Evolutionary conservation across 2,329 filamentous ascomycete species (phyloP).

Genomic region (Cucurbitaria berberidis): DNA sequence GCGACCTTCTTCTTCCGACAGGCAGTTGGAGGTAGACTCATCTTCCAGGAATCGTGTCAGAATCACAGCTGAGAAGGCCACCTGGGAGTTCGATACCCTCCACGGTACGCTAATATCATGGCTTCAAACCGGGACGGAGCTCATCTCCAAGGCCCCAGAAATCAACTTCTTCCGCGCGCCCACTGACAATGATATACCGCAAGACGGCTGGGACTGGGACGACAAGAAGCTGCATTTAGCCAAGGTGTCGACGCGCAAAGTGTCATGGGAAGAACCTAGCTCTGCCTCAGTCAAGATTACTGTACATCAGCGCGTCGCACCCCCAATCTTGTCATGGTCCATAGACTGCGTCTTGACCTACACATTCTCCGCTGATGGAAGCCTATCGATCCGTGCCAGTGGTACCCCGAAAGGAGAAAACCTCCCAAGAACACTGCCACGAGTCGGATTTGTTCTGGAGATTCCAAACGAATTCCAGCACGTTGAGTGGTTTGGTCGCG

Average conservation of each 20-base stretch:
- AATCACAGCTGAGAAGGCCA: conserved; percentile 30
- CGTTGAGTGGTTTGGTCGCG: conserved; percentile 67
- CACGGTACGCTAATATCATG: conserved; percentile 58
- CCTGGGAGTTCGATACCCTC: conserved; percentile 59
- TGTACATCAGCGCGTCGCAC: conserved; percentile 60
- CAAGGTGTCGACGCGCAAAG: conserved; percentile 33
- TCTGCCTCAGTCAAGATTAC: conserved; percentile 43
- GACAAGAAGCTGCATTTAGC: conserved; percentile 39
- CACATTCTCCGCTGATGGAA: conserved; percentile 56
- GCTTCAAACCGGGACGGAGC: conserved; percentile 36
- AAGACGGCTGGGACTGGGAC: conserved; percentile 64
- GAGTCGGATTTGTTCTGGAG: conserved; percentile 66
- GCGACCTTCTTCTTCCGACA: conserved; percentile 49
- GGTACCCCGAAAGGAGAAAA: conserved; percentile 57
- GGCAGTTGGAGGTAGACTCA: conserved; percentile 42
- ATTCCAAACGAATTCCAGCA: conserved; percentile 55
- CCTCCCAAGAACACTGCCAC: conserved; percentile 62
- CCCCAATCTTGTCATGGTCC: conserved; percentile 65
- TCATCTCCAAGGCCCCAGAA: conserved; percentile 43
- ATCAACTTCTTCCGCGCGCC: conserved; percentile 67
- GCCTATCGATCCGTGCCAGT: conserved; percentile 55
- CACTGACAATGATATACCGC: conserved; percentile 68
- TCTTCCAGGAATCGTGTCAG: conserved; percentile 26
- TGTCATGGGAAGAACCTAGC: conserved; percentile 45
- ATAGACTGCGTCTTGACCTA: conserved; percentile 56